Conservation (phyloP, 495 filamentous ascomycete species). For the Xylaria bambusicola region DNA sequence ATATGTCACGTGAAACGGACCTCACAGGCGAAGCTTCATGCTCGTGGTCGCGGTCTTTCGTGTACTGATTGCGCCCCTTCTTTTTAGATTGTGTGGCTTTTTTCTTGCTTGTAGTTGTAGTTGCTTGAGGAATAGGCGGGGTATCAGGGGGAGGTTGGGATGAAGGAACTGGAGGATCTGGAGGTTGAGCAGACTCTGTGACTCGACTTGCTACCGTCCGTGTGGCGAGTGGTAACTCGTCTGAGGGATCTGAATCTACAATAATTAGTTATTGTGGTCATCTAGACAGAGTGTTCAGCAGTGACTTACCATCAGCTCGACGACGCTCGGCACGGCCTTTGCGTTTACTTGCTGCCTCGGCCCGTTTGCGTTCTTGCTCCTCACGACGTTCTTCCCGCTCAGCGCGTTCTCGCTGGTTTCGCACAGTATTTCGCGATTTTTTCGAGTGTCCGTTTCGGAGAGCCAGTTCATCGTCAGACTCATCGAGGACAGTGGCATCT, state of each 20-base stretch:
- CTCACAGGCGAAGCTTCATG: slow-evolving; percentile 67
- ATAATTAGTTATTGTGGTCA: slow-evolving; percentile 21
- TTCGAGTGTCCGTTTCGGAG: slow-evolving; percentile 56
- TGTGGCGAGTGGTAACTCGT: slow-evolving; percentile 54
- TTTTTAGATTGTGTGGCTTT: slow-evolving; percentile 63
- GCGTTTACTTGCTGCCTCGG: slow-evolving; percentile 70
- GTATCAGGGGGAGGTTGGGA: slow-evolving; percentile 56
- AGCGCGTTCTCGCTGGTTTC: slow-evolving; percentile 73
- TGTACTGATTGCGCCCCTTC: slow-evolving; percentile 87
- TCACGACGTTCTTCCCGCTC: slow-evolving; percentile 73
- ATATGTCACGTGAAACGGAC: slow-evolving; percentile 65
- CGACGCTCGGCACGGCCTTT: slow-evolving; percentile 74
- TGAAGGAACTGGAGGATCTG: slow-evolving; percentile 39
- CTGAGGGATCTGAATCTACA: slow-evolving; percentile 62
- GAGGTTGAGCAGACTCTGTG: slow-evolving; percentile 34
- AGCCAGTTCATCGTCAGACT: slow-evolving; percentile 71
- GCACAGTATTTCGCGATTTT: slow-evolving; percentile 65
- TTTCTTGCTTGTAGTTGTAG: slow-evolving; percentile 61
- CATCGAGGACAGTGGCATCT: slow-evolving; percentile 51
- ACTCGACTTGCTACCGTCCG: slow-evolving; percentile 38
- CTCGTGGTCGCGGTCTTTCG: slow-evolving; percentile 68
- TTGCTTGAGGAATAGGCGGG: slow-evolving; percentile 47
- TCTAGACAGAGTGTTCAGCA: slow-evolving; percentile 10
- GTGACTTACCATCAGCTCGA: slow-evolving; percentile 69
- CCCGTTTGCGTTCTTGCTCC: slow-evolving; percentile 66